Percentiles rank a stretch among this genome's conserved stretches.
Evolutionary conservation across 2,329 filamentous ascomycete genomes (phyloP).

Genomic region (Chalaropsis ovoidea): DNA sequence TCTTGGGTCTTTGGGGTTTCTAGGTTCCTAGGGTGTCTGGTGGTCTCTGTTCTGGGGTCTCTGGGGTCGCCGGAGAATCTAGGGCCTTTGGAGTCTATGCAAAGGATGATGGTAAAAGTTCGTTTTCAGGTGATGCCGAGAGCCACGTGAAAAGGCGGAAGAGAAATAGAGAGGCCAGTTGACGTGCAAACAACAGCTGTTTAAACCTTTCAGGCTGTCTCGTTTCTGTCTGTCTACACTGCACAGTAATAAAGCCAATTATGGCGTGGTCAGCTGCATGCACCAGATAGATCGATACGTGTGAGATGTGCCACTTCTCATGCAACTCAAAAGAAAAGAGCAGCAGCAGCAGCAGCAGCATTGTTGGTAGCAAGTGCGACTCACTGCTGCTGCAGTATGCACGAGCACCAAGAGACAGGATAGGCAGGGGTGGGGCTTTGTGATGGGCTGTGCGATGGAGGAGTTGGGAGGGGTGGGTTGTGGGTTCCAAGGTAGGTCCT

Average conservation of each 20-base stretch:
- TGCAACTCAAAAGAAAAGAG: not conserved
- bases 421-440: not conserved
- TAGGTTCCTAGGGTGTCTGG: not conserved
- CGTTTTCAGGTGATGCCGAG: too few species aligned
- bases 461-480: not conserved
- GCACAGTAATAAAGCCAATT: not conserved
- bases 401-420: not conserved
- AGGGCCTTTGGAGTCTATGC: not conserved
- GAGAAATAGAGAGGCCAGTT: not conserved
- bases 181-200: slow-evolving; percentile 4
- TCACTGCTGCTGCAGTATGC: not conserved
- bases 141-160: not conserved
- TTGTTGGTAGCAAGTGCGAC: not conserved
- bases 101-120: not conserved
- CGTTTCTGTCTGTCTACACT: not conserved
- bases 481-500: not conserved
- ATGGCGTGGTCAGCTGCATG: slow-evolving; percentile 6
- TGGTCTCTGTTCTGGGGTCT: too few species aligned
- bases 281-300: not conserved
- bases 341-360: not conserved
- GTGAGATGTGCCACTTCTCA: not conserved
- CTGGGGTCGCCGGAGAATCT: not conserved
- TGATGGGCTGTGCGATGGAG: not conserved
- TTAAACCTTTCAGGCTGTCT: slow-evolving; percentile 1
- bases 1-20: not conserved